Evolutionary conservation across 1,284 basidiomycete species (phyloP), one percentile per base, ranked within the genome.

Genomic region (Pyrrhoderma noxium): DNA sequence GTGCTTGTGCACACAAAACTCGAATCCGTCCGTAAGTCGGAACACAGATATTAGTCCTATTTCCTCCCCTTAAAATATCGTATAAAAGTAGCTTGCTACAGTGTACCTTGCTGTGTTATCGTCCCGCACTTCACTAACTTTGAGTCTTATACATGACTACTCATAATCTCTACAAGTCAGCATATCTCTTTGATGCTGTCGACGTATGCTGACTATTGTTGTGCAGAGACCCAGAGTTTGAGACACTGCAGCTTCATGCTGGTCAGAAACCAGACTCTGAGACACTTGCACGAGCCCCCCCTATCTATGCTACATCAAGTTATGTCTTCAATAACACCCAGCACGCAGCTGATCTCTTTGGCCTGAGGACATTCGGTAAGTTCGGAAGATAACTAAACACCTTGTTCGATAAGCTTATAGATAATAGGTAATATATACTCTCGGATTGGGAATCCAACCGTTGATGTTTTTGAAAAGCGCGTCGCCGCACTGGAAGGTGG

Each of bases 331-430:
- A 90, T 61, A 70, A 87, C 63, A 81, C 85, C n/a, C 76, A 88
- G 80, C 90, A 94, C 60, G 91, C 75, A 5, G 89, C 89, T 19
- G 85, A 91, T 63, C 75, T 94, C 43, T 93, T 92, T 65, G 85
- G 79, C 16, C 67, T 93, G 56, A 80, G 67, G 79, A 47, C 49
- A 19, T 47, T 51, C 23, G 53, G 51, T 52, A 35, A 38, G 45
- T 36, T 16, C 23, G 35, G 9, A 9, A 37, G 11, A 37, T 16
- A 11, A 37, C 16, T 11, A 37, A 37, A 16, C 9, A 16, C 35
- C 35, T 16, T 16, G 9, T 16, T n/a, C n/a, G n/a, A n/a, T n/a
- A n/a, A n/a, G n/a, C n/a, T n/a, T n/a, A n/a, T n/a, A n/a, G n/a
- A n/a, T n/a, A 8, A 25, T 36, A 16, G 89, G 88, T 11, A 80